phyloP scores from a whole-genome alignment of 495 filamentous ascomycete genomes.

The Hypoxylon trugodes region DNA sequence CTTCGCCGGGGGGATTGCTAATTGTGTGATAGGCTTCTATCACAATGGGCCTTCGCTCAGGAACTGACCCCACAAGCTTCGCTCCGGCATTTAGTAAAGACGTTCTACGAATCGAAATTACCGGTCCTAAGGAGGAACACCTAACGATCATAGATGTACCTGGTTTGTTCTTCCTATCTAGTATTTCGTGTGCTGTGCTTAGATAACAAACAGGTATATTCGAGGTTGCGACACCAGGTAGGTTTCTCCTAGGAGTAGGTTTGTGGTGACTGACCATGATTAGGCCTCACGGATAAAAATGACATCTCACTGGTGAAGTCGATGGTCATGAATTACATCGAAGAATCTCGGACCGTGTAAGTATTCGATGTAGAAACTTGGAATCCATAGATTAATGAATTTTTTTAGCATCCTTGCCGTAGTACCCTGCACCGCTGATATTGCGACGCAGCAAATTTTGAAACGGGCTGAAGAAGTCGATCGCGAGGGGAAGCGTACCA shows the following conservation, averaged over 20 bases:
- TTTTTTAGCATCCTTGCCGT: conserved; percentile 50
- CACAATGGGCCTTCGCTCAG: conserved; percentile 5
- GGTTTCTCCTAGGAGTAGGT: neutral
- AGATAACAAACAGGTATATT: too few species aligned
- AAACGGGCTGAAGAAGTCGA: conserved; percentile 55
- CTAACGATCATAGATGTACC: conserved; percentile 71
- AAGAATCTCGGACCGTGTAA: conserved; percentile 53
- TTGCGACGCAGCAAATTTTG: conserved; percentile 64
- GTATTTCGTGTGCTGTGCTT: too few species aligned
- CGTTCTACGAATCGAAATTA: conserved; percentile 65
- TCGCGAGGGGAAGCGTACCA: conserved; percentile 53
- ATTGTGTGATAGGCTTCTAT: neutral
- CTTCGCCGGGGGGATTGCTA: neutral
- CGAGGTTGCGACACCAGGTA: conserved; percentile 7
- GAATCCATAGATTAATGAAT: neutral
- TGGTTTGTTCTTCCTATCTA: too few species aligned
- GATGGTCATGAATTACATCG: conserved; percentile 59
- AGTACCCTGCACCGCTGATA: conserved; percentile 61
- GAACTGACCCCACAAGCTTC: too few species aligned
- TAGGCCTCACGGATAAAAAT: conserved; percentile 53
- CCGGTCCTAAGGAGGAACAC: conserved; percentile 62
- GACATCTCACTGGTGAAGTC: conserved; percentile 23
- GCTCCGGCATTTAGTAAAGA: conserved; percentile 56
- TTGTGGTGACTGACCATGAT: conserved; percentile 36
- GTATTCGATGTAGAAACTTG: neutral